Conservation (phyloP, 306 rosid genomes). For the Styphnolobium japonicum region DNA sequence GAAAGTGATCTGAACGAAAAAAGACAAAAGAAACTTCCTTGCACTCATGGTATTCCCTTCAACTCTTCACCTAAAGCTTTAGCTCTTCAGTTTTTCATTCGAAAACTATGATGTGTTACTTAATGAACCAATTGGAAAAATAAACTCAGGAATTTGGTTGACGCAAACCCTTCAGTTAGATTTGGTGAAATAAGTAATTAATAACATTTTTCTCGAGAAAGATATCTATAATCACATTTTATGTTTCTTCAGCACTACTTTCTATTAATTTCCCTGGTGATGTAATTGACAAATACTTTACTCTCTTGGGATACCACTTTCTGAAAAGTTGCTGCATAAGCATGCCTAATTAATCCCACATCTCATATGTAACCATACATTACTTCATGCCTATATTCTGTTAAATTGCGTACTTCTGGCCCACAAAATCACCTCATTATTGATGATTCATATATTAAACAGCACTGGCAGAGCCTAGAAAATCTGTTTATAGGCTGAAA, state of each 20-base stretch:
- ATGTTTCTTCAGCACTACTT: background rate
- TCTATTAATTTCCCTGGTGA: background rate
- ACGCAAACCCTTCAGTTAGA: background rate
- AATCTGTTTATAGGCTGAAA: background rate
- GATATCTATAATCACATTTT: background rate
- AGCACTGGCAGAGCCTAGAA: background rate
- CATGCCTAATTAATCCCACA: conserved; percentile 45
- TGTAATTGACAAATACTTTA: background rate
- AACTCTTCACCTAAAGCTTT: background rate
- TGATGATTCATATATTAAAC: conserved; percentile 29
- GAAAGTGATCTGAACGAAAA: too few relatives aligned
- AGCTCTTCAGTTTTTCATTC: background rate
- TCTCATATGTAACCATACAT: conserved; percentile 16
- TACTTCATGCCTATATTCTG: conserved; percentile 22
- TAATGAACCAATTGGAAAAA: background rate
- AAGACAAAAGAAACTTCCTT: too few relatives aligned
- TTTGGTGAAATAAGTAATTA: too few relatives aligned
- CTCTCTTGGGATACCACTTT: conserved; percentile 8
- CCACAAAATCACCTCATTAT: conserved; percentile 37
- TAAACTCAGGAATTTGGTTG: background rate
- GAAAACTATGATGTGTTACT: background rate
- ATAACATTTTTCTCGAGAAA: background rate
- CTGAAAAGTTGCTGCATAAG: conserved; percentile 31
- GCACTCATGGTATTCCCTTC: background rate
- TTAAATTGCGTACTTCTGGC: conserved; percentile 34